Evolutionary conservation across 176 grass and related monocot species (phyloP), one percentile per base, ranked within the genome.

Genomic region (Eleusine coracana): DNA sequence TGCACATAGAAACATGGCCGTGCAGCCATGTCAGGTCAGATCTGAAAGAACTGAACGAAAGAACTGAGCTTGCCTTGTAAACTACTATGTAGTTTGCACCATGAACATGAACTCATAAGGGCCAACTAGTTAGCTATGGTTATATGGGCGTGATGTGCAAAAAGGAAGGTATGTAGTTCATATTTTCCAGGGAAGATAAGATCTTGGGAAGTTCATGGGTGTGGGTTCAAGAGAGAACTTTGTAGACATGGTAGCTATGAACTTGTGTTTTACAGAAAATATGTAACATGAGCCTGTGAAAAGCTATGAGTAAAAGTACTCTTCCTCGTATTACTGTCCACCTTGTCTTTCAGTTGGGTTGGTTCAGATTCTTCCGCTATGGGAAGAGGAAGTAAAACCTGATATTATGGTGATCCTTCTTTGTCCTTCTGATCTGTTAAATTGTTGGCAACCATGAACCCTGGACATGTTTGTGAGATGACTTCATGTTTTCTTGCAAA

Each of bases 51-150:
- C 84, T 83, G 62, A 70, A 86, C 84, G 11, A 40, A 85, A 41
- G 69, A 83, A 84, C 62, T 16, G 68, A 69, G 80, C 60, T 27
- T 75, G 31, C 60, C 77, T 39, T 87, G 85, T 81, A 75, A 76
- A 81, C 6, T 86, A 59, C 56, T 59, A 23, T 59, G 80, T 62
- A 66, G 17, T 82, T 36, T 70, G 74, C 40, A 61, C 69, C 74
- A 68, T 68, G 83, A 74, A 83, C 74, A 86, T 82, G 88, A 89
- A 82, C 77, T 73, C 88, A 64, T 86, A 71, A 84, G 42, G 76
- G 67, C 31, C 31, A 34, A 34, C 34, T 82, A 83, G 28, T 36
- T 55, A 73, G 3, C 49, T 80, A 62, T 77, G 56, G 39, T 27
- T 55, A 18, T 72, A 79, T 63, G 88, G 73, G 49, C 48, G 66